These are phyloP conservation scores for Neopestalotiopsis sp. DNA, from an alignment of 2,329 filamentous ascomycete species.

Conservation along the genomic window DNA sequence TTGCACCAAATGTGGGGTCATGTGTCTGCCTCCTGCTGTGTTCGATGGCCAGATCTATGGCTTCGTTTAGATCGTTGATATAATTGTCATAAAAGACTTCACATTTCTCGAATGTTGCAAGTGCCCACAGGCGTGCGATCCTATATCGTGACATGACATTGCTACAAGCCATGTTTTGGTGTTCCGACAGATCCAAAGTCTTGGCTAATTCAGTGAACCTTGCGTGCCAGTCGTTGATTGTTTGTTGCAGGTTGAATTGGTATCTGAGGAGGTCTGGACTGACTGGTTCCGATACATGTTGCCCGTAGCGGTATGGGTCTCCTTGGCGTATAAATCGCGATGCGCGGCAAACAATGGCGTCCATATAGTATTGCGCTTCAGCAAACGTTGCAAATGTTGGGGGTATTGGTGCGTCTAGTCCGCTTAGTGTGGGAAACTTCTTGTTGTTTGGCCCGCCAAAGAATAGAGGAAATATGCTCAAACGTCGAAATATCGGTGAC, in stretches of 20 bases:
- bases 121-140: constrained; percentile 39
- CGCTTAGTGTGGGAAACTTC: constrained; percentile 30
- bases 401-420: constrained; percentile 29
- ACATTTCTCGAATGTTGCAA: constrained; percentile 31
- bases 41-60: constrained; percentile 33
- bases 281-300: constrained; percentile 21
- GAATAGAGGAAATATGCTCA: constrained; percentile 45
- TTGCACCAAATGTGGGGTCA: not conserved
- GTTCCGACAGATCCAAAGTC: not conserved
- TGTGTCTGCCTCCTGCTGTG: constrained; percentile 18
- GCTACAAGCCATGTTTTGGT: constrained; percentile 18
- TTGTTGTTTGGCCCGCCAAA: constrained; percentile 31
- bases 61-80: constrained; percentile 33
- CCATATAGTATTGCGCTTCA: constrained; percentile 37
- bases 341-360: constrained; percentile 32
- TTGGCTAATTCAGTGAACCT: constrained; percentile 29
- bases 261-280: constrained; percentile 26
- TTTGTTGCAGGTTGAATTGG: constrained; percentile 25
- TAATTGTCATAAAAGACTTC: constrained; percentile 42
- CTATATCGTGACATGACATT: constrained; percentile 37
- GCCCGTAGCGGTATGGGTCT: constrained; percentile 33
- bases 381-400: constrained; percentile 25
- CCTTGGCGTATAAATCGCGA: constrained; percentile 36
- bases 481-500: constrained; percentile 41
- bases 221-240: constrained; percentile 35